Percentiles rank a stretch among this genome's conserved stretches.
Conservation (phyloP, 2,329 filamentous ascomycete genomes). For the Balansia obtecta region DNA sequence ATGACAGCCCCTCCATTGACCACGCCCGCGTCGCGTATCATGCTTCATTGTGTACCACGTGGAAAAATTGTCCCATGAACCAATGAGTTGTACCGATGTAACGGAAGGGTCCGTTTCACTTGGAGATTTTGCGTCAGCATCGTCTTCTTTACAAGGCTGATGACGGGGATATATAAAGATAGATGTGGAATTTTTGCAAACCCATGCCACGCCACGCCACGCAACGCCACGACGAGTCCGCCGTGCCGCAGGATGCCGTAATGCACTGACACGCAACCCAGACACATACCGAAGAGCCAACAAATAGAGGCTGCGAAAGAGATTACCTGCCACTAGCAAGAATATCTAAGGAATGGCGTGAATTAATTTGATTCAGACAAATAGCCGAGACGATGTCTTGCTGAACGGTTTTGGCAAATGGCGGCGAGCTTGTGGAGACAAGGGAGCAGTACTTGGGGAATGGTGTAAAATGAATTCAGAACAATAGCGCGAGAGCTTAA, state of each 20-base stretch:
- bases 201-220: too few relatives aligned
- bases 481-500: background rate
- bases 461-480: background rate
- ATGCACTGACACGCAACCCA: background rate
- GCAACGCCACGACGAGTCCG: background rate
- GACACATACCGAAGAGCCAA: background rate
- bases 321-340: background rate
- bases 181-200: too few relatives aligned
- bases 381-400: background rate
- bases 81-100: slow-evolving; percentile 65
- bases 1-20: slow-evolving; percentile 80
- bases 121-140: slow-evolving; percentile 14
- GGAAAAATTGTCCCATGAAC: slow-evolving; percentile 92
- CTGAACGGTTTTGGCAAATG: background rate
- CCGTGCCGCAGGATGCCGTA: background rate
- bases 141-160: background rate
- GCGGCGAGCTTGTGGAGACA: background rate
- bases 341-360: background rate
- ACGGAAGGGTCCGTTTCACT: slow-evolving; percentile 50
- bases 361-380: background rate
- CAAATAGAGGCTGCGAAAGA: background rate
- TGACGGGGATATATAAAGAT: background rate
- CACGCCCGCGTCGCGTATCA: slow-evolving; percentile 60
- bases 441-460: background rate
- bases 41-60: slow-evolving; percentile 69